Evolutionary conservation across 2,329 filamentous ascomycete genomes (phyloP).

Genomic region (Apiospora arundinis): DNA sequence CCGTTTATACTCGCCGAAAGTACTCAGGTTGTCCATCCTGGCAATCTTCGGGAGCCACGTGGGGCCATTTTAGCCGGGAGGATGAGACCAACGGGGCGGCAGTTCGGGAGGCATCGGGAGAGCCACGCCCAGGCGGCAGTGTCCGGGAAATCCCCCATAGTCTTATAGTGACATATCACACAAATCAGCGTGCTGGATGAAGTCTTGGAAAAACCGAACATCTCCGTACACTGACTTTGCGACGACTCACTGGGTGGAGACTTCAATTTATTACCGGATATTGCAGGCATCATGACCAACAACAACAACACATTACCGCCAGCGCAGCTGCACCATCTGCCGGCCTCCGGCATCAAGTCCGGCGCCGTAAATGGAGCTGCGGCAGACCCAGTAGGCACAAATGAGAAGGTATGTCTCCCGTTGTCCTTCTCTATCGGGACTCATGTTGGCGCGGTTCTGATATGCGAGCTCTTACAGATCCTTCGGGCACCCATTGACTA

Average conservation of each 20-base stretch:
- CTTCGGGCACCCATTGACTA: conserved; percentile 83
- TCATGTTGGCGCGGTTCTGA: background rate
- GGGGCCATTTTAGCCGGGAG: background rate
- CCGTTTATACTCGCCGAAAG: background rate
- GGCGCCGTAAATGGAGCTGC: background rate
- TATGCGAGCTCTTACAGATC: conserved; percentile 49
- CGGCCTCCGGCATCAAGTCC: background rate
- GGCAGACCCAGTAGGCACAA: background rate
- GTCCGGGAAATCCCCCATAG: background rate
- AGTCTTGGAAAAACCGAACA: background rate
- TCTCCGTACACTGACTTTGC: background rate
- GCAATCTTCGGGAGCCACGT: background rate
- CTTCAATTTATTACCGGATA: background rate
- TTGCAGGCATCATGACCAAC: background rate
- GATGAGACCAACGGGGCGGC: background rate
- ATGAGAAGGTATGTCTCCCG: background rate
- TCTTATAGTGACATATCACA: background rate
- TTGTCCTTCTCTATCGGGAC: background rate
- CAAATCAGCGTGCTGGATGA: background rate
- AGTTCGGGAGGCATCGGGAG: background rate
- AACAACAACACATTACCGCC: background rate
- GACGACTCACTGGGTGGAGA: background rate
- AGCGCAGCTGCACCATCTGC: background rate
- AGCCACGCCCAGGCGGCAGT: background rate
- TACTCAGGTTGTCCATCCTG: background rate